Conservation (phyloP, 1,284 basidiomycete species). For the Trichosporon asahii region DNA sequence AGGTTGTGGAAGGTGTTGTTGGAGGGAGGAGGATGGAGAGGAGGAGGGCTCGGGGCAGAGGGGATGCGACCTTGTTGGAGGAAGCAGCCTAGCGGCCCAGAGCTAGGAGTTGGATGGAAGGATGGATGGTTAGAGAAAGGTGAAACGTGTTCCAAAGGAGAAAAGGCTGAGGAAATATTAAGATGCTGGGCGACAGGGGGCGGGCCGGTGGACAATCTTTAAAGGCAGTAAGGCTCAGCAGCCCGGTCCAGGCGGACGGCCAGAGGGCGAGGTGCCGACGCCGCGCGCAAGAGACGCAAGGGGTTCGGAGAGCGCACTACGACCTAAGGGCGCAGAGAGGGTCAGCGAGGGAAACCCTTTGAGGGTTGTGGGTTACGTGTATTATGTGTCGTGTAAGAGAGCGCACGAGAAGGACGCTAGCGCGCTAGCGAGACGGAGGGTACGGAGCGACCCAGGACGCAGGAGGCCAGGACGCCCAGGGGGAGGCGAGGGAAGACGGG, state of each 20-base stretch:
- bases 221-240: not conserved
- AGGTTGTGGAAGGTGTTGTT: not conserved
- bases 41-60: slow-evolving; percentile 2
- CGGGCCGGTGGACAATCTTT: slow-evolving; percentile 9
- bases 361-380: slow-evolving; percentile 10
- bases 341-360: not conserved
- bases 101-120: slow-evolving; percentile 6
- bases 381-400: slow-evolving; percentile 9
- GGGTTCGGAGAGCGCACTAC: not conserved
- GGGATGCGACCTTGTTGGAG: slow-evolving; percentile 9
- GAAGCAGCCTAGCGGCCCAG: slow-evolving; percentile 3
- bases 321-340: not conserved
- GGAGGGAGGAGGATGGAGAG: not conserved
- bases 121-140: slow-evolving; percentile 10
- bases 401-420: not conserved
- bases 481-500: not conserved
- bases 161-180: slow-evolving; percentile 3
- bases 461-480: not conserved
- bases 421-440: not conserved
- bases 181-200: slow-evolving; percentile 9
- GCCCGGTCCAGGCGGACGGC: not conserved
- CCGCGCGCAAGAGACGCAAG: not conserved
- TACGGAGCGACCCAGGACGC: not conserved
- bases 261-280: not conserved
- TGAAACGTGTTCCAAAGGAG: slow-evolving; percentile 10